phyloP scores from a whole-genome alignment of 2,329 filamentous ascomycete species.

The Botrytis tulipae region DNA sequence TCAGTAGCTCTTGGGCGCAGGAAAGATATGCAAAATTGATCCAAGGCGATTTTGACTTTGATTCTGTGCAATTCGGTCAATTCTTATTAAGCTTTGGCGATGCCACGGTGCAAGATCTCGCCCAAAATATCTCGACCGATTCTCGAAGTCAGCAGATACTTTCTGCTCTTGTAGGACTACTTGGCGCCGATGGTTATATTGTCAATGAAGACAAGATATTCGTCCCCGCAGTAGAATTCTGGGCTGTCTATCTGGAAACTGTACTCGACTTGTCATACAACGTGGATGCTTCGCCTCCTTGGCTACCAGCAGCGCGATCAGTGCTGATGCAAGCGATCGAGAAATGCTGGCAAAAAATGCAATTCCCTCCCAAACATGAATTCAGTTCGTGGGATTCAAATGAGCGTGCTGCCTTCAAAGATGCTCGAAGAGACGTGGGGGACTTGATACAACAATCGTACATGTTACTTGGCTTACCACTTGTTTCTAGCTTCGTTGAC shows the following conservation, averaged over 20 bases:
- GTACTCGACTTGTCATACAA: conserved; percentile 58
- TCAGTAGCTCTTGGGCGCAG: conserved; percentile 59
- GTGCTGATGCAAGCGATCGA: conserved; percentile 64
- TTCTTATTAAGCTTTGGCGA: conserved; percentile 69
- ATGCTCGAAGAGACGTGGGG: conserved; percentile 74
- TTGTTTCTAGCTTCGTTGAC: conserved; percentile 57
- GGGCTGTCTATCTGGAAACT: conserved; percentile 72
- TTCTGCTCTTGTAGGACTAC: conserved; percentile 59
- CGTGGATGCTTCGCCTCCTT: conserved; percentile 49
- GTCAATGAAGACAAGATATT: conserved; percentile 74
- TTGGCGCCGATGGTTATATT: conserved; percentile 64
- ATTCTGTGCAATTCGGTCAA: conserved; percentile 63
- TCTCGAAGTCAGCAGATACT: conserved; percentile 52
- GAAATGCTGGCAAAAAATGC: conserved; percentile 66
- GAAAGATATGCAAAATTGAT: conserved; percentile 55
- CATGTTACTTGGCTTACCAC: conserved; percentile 54
- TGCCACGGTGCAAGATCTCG: conserved; percentile 59
- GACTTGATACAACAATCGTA: conserved; percentile 75
- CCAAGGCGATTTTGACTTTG: conserved; percentile 61
- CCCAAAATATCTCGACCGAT: conserved; percentile 51
- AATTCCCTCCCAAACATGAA: conserved; percentile 53
- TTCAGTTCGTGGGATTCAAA: conserved; percentile 68
- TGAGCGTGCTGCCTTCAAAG: conserved; percentile 64
- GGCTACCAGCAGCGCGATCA: conserved; percentile 57
- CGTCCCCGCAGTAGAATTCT: conserved; percentile 72